phyloP scores from a whole-genome alignment of 345 rosid genomes.

The Salix udensis region DNA sequence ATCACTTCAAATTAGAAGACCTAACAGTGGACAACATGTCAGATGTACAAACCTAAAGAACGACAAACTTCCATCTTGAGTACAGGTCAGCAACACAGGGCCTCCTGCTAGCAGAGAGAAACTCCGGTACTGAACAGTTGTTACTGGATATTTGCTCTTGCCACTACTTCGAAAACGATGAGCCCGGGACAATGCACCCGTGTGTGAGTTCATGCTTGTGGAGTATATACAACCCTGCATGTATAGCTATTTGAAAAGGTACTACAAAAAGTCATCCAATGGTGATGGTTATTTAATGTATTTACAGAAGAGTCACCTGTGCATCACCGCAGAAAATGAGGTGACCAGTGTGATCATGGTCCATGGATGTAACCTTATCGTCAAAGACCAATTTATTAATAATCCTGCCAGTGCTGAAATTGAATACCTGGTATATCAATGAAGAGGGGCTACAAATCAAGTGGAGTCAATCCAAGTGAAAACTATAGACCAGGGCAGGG shows the following conservation, averaged over 20 bases:
- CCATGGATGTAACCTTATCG: conserved; percentile 82
- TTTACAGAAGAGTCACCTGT: conserved; percentile 41
- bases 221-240: conserved; percentile 81
- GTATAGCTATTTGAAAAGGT: conserved; percentile 5
- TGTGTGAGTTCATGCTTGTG: conserved; percentile 67
- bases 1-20: conserved; percentile 3
- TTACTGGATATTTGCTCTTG: conserved; percentile 66
- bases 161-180: conserved; percentile 64
- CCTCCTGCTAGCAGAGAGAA: conserved; percentile 85
- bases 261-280: not conserved
- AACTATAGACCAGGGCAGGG: not conserved
- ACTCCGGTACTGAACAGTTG: conserved; percentile 86
- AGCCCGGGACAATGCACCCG: conserved; percentile 75
- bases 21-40: not conserved
- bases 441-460: conserved; percentile 17
- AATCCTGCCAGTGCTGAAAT: conserved; percentile 96
- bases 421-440: conserved; percentile 59
- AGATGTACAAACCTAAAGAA: conserved; percentile 68
- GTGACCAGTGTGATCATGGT: conserved; percentile 96
- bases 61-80: conserved; percentile 80
- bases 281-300: not conserved
- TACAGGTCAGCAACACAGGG: conserved; percentile 85
- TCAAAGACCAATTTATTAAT: conserved; percentile 55
- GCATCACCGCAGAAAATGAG: conserved; percentile 92
- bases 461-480: not conserved